Conservation (phyloP, 495 filamentous ascomycete genomes). For the Hypoxylon rickii region DNA sequence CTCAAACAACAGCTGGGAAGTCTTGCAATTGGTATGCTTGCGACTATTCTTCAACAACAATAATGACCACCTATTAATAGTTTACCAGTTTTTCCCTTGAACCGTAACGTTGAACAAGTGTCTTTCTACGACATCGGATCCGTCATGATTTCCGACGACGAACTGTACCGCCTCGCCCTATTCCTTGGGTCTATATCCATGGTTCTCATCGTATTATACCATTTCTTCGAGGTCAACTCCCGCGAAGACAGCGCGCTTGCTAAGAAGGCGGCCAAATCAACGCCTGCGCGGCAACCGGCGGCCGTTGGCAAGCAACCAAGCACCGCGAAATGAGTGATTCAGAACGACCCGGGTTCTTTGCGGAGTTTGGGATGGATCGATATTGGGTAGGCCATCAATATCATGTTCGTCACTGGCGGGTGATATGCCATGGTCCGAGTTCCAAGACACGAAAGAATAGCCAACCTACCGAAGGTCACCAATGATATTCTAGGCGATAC, state of each 20-base stretch:
- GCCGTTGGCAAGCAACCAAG: slow-evolving; percentile 24
- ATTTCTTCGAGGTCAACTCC: slow-evolving; percentile 96
- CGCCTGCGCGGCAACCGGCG: slow-evolving; percentile 39
- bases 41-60: background rate
- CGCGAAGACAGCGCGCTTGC: slow-evolving; percentile 47
- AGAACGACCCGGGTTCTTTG: too few species aligned
- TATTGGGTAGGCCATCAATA: too few species aligned
- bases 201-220: slow-evolving; percentile 93
- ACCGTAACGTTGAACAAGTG: too few species aligned
- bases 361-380: too few species aligned
- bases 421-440: too few species aligned
- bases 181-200: slow-evolving; percentile 91
- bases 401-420: too few species aligned
- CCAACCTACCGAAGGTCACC: too few species aligned
- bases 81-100: slow-evolving; percentile 9
- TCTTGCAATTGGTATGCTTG: slow-evolving; percentile 6
- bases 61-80: slow-evolving; percentile 12
- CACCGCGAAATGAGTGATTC: background rate
- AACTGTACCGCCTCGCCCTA: slow-evolving; percentile 84
- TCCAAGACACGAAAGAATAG: too few species aligned
- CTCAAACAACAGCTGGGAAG: background rate
- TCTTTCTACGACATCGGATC: too few species aligned
- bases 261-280: slow-evolving; percentile 35
- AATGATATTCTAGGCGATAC: too few species aligned
- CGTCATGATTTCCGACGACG: slow-evolving; percentile 89